Percentiles rank a stretch among this genome's conserved stretches.
Conservation (phyloP, 345 rosid species). For the Rhodamnia argentea region DNA sequence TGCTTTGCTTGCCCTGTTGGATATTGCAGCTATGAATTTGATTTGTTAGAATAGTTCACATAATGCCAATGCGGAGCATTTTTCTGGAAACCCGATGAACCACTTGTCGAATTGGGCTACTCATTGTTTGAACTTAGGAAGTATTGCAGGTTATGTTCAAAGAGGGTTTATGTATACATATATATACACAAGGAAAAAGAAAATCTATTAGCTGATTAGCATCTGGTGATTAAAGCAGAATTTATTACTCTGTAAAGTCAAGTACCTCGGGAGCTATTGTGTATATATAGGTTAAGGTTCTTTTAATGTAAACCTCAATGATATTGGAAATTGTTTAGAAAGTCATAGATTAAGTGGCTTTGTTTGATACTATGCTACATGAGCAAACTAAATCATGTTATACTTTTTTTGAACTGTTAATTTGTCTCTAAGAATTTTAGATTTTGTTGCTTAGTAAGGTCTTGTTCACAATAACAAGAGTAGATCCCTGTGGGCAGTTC, state of each 20-base stretch:
- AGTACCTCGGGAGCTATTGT: background rate
- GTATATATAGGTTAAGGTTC: background rate
- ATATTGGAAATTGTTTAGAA: background rate
- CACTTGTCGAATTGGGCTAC: background rate
- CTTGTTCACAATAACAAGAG: background rate
- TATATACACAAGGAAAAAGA: too few relatives aligned
- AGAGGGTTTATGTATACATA: too few relatives aligned
- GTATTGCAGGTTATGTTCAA: background rate
- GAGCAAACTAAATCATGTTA: background rate
- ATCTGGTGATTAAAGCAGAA: background rate
- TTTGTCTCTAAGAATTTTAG: background rate
- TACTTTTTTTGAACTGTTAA: background rate
- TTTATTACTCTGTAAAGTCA: background rate
- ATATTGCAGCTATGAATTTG: background rate
- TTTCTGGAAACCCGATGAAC: background rate
- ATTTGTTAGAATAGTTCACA: background rate
- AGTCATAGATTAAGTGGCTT: background rate
- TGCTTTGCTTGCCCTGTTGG: background rate
- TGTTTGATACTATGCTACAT: background rate
- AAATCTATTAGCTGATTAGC: background rate
- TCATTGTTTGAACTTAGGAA: background rate
- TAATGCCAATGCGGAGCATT: background rate
- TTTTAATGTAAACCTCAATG: background rate
- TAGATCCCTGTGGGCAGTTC: background rate
- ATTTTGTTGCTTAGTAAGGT: background rate